Evolutionary conservation across 768 basidiomycete species (phyloP), one percentile per base, ranked within the genome.

Genomic region (Tephrocybe sp.): DNA sequence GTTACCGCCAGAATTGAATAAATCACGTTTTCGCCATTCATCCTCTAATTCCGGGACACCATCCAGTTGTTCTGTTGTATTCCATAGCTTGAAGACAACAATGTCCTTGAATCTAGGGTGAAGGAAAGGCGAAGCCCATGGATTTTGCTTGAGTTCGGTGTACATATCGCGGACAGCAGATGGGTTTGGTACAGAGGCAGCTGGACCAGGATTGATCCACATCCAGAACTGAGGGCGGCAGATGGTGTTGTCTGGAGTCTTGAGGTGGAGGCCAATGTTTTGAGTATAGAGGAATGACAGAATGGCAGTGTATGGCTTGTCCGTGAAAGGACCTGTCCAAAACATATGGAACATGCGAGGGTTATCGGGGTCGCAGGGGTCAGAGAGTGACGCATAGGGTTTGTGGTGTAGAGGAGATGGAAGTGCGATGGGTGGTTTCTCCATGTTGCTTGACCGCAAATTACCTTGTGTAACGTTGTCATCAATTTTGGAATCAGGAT

Each of bases 171-270:
- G 73, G 48, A 83, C 68, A 3, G 93, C 96, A 36, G 78, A 78
- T 12, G 90, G 88, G 62, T 95, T 94, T 0, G 93, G 92, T 1
- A 93, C 79, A 10, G 88, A 78, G 0, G 93, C 93, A 12, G 95
- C 94, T 2, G 94, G 93, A n/a, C 93, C 95, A 8, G 96, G 94
- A 65, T 96, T 98, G 65, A 98, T 95, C 96, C 96, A 99, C 43
- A 98, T 69, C 93, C 93, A 98, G 64, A 98, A 90, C 62, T 95
- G 84, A 1, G 97, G 92, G 30, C 93, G 80, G 68, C 97, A 99
- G 6, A 73, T 71, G 0, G 66, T 71, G 46, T 83, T 73, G n/a
- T 68, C 65, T 3, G 76, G 68, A 54, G 77, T 73, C 46, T 80
- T 74, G 20, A 83, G 66, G 60, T 96, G 86, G 21, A 99, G 75